A percentile compares a stretch with the other conserved stretches of the same genome.
phyloP scores from a whole-genome alignment of 169 alveolate species.

The Cyclospora cayetanensis region DNA sequence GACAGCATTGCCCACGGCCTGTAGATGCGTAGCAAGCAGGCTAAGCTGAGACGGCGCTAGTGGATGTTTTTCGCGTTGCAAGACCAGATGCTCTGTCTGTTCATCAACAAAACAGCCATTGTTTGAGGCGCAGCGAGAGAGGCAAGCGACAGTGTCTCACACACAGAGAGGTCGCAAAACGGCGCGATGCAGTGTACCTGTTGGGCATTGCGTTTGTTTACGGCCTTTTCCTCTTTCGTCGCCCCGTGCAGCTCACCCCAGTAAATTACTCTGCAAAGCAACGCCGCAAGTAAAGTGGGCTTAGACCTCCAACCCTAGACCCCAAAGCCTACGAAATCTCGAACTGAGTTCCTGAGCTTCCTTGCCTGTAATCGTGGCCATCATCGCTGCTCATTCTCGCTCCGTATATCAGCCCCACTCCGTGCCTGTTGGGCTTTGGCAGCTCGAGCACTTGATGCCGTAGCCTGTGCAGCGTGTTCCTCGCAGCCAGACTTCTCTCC shows the following conservation, averaged over 20 bases:
- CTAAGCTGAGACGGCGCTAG: too few relatives aligned
- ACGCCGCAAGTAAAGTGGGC: not conserved
- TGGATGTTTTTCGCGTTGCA: too few relatives aligned
- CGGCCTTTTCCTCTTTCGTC: not conserved
- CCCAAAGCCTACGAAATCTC: not conserved
- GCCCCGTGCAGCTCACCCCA: constrained; percentile 23
- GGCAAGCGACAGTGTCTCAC: too few relatives aligned
- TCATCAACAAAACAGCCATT: too few relatives aligned
- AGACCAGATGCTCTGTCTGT: too few relatives aligned
- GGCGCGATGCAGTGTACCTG: not conserved
- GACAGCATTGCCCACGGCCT: too few relatives aligned
- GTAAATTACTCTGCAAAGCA: not conserved
- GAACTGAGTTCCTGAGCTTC: not conserved
- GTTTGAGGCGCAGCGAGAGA: too few relatives aligned
- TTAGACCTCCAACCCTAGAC: not conserved
- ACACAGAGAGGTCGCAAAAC: too few relatives aligned
- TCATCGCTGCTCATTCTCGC: constrained; percentile 9
- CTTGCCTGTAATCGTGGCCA: constrained; percentile 50
- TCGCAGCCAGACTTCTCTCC: not conserved
- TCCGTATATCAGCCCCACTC: constrained; percentile 43
- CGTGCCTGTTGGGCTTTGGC: constrained; percentile 37
- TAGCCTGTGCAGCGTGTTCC: not conserved
- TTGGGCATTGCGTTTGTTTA: not conserved
- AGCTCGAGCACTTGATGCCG: constrained; percentile 1
- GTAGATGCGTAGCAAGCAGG: too few relatives aligned